phyloP scores from a whole-genome alignment of 768 basidiomycete species.

The Suillus bovinus region DNA sequence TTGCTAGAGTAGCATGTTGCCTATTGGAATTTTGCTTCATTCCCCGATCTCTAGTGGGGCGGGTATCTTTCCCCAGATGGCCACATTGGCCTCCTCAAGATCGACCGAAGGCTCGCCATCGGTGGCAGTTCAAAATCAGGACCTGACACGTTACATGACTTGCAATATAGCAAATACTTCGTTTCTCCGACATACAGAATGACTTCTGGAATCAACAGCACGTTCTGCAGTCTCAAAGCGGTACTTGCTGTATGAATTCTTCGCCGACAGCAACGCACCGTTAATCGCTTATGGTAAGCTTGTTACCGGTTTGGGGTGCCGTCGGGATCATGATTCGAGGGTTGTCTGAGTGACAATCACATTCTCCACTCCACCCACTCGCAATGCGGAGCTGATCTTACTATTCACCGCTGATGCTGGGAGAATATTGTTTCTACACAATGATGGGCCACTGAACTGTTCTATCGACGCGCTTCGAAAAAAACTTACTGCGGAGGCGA shows the following conservation, averaged over 20 bases:
- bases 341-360: no score
- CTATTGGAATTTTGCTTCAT: background rate
- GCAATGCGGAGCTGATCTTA: background rate
- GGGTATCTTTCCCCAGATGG: background rate
- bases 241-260: background rate
- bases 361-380: no score
- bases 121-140: background rate
- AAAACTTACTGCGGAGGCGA: background rate
- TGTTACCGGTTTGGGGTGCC: background rate
- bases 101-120: background rate
- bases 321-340: no score
- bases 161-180: background rate
- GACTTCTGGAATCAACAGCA: background rate
- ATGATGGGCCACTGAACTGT: no score
- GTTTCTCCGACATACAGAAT: background rate
- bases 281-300: background rate
- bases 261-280: conserved; percentile 5
- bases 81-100: background rate
- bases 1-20: background rate
- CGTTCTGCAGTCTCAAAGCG: background rate
- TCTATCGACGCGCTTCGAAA: background rate
- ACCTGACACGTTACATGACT: background rate
- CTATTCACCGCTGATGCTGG: background rate
- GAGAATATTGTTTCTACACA: no score
- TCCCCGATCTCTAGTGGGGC: background rate